phyloP scores from a whole-genome alignment of 768 basidiomycete species.

The Coprinellus micaceus region DNA sequence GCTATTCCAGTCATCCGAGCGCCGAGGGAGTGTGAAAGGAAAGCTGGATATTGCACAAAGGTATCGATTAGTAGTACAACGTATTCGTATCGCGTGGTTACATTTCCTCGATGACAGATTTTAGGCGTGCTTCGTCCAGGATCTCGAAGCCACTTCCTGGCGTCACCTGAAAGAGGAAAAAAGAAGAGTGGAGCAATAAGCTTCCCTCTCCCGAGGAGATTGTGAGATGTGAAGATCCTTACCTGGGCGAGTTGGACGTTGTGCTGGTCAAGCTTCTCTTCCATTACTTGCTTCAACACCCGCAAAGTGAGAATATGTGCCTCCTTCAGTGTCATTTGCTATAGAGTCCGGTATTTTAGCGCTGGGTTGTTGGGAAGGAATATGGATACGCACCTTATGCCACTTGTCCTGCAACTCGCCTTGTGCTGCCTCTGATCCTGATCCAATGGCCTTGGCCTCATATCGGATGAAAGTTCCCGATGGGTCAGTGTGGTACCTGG shows the following conservation, averaged over 20 bases:
- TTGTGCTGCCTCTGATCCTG: constrained; percentile 96
- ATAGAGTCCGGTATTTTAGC: constrained; percentile 6
- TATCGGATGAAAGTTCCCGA: constrained; percentile 97
- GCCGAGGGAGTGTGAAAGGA: not conserved
- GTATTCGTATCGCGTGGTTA: constrained; percentile 29
- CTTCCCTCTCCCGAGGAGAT: not conserved
- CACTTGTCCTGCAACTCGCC: constrained; percentile 96
- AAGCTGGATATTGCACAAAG: not conserved
- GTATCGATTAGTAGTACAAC: constrained; percentile 9
- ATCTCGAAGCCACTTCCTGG: constrained; percentile 82
- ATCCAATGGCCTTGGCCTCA: constrained; percentile 97
- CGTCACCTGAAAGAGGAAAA: constrained; percentile 59
- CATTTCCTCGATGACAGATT: constrained; percentile 84
- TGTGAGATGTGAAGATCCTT: constrained; percentile 5
- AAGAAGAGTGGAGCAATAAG: not conserved
- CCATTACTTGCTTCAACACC: constrained; percentile 99
- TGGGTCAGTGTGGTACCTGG: constrained; percentile 95
- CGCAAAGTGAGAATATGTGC: constrained; percentile 83
- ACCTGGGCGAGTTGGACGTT: constrained; percentile 97
- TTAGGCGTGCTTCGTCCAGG: constrained; percentile 72
- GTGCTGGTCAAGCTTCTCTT: constrained; percentile 98
- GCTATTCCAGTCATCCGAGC: not conserved
- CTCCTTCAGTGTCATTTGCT: constrained; percentile 91
- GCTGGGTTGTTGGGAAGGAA: not conserved
- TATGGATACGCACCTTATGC: constrained; percentile 64